These are phyloP conservation scores for Umbelopsis isabellina DNA, from an alignment of 192 early-diverging fungal species.

Conservation along the genomic window DNA sequence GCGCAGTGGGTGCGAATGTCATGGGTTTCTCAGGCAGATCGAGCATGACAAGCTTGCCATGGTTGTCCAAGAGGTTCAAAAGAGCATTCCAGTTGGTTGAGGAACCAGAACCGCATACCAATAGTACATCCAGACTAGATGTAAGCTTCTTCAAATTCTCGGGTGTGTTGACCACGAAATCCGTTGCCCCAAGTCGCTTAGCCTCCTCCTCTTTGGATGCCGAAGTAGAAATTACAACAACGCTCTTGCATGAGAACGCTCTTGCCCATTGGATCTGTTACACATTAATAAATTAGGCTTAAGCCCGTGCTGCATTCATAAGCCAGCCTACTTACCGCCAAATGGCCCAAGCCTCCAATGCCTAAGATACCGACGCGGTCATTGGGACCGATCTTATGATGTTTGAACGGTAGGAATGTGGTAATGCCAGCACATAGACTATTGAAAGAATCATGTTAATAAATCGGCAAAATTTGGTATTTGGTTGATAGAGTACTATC, in stretches of 20 bases:
- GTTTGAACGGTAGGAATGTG: slow-evolving; percentile 57
- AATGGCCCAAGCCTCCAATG: slow-evolving; percentile 71
- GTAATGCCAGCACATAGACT: slow-evolving; percentile 82
- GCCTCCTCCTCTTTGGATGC: slow-evolving; percentile 59
- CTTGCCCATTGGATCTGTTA: slow-evolving; percentile 60
- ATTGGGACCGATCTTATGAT: slow-evolving; percentile 45
- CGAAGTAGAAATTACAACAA: slow-evolving; percentile 59
- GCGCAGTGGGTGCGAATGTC: slow-evolving; percentile 39
- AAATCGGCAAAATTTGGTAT: not conserved
- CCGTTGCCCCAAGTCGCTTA: slow-evolving; percentile 59
- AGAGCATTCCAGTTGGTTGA: slow-evolving; percentile 52
- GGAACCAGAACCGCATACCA: slow-evolving; percentile 39
- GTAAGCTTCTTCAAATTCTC: slow-evolving; percentile 12
- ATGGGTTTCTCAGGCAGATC: slow-evolving; percentile 64
- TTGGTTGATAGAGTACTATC: not conserved
- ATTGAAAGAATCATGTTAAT: not conserved
- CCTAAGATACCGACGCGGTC: slow-evolving; percentile 63
- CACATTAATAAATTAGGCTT: not conserved
- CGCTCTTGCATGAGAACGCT: slow-evolving; percentile 49
- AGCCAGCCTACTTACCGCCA: slow-evolving; percentile 42
- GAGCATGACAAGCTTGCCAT: slow-evolving; percentile 68
- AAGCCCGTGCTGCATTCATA: not conserved
- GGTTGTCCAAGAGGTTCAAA: slow-evolving; percentile 53
- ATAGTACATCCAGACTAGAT: slow-evolving; percentile 37
- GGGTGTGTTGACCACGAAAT: slow-evolving; percentile 39